phyloP scores from a whole-genome alignment of 768 basidiomycete species.

The Pleurotus citrinopileatus region DNA sequence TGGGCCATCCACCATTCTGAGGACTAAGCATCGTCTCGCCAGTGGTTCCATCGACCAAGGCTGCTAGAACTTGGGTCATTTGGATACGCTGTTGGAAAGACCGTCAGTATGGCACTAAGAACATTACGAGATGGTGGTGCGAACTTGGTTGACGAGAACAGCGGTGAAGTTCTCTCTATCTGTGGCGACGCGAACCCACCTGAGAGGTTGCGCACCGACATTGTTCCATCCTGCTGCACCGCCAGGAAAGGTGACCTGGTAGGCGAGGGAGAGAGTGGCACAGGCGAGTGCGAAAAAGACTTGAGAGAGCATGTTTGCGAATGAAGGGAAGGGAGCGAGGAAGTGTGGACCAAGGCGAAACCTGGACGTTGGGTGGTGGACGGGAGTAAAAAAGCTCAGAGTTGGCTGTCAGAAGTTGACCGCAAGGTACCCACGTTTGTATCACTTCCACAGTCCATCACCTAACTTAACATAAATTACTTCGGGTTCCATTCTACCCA shows the following conservation, averaged over 20 bases:
- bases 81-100: conserved; percentile 20
- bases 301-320: conserved; percentile 12
- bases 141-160: conserved; percentile 63
- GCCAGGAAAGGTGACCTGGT: conserved; percentile 54
- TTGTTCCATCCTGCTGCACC: conserved; percentile 52
- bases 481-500: not conserved
- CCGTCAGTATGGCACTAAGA: conserved; percentile 1
- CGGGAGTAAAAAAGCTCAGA: not conserved
- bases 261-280: conserved; percentile 59
- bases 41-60: conserved; percentile 49
- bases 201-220: conserved; percentile 47
- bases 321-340: conserved; percentile 17
- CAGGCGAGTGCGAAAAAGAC: conserved; percentile 43
- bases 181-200: conserved; percentile 64
- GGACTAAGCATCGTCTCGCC: conserved; percentile 41
- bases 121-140: conserved; percentile 14
- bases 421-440: not conserved
- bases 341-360: conserved; percentile 13
- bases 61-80: conserved; percentile 48
- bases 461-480: not conserved
- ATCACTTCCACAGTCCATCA: not conserved
- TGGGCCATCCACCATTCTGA: conserved; percentile 64
- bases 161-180: conserved; percentile 69
- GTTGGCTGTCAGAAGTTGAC: not conserved
- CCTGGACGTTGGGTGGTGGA: conserved; percentile 15